A percentile compares a stretch with the other conserved stretches of the same genome.
Evolutionary conservation across 768 basidiomycete genomes (phyloP).

Genomic region (Pleurotus giganteus): DNA sequence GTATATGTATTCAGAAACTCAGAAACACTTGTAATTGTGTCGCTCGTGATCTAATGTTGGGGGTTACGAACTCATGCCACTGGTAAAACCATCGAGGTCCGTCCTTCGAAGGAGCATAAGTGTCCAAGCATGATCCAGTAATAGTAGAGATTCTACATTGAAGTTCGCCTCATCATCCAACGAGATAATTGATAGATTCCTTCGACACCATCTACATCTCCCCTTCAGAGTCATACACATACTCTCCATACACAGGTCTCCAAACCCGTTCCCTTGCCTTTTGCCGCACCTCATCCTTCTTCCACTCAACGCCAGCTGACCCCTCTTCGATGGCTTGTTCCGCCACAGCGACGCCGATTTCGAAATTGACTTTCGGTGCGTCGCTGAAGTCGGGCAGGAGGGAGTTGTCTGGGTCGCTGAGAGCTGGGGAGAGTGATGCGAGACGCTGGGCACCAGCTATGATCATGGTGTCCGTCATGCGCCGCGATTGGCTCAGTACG

Average conservation of each 20-base stretch:
- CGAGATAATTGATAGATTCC: no score
- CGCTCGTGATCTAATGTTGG: no score
- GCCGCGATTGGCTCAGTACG: constrained; percentile 60
- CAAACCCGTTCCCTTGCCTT: constrained; percentile 52
- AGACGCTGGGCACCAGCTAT: constrained; percentile 76
- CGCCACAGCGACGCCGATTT: constrained; percentile 80
- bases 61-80: no score
- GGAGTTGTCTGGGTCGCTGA: constrained; percentile 65
- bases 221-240: constrained; percentile 60
- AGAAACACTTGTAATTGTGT: no score
- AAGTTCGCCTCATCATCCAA: no score
- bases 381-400: constrained; percentile 78
- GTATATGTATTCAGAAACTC: no score
- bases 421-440: constrained; percentile 72
- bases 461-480: constrained; percentile 82
- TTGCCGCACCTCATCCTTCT: constrained; percentile 52
- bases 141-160: no score
- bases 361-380: constrained; percentile 71
- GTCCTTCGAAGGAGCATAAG: no score
- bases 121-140: no score
- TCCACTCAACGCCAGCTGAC: constrained; percentile 56
- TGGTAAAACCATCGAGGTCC: no score
- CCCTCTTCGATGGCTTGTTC: constrained; percentile 78
- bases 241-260: constrained; percentile 67
- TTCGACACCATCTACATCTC: no score